Conservation (phyloP, 2,329 filamentous ascomycete genomes). For the Endoconidiophora laricicola region DNA sequence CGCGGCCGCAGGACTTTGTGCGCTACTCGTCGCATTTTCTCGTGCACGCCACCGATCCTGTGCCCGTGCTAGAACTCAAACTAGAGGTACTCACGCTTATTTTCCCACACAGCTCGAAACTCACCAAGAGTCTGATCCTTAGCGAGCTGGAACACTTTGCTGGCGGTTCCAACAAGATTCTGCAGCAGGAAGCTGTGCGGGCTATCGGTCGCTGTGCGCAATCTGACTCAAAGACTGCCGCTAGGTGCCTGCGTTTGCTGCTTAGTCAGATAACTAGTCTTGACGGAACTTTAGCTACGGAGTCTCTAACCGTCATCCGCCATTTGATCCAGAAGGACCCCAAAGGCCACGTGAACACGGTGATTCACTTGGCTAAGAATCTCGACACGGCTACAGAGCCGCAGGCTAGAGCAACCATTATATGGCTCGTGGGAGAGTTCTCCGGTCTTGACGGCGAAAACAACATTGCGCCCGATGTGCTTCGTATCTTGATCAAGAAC, state of each 20-base stretch:
- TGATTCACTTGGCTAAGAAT: slow-evolving; percentile 77
- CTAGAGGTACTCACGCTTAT: slow-evolving; percentile 80
- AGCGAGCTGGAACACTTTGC: slow-evolving; percentile 92
- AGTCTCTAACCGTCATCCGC: slow-evolving; percentile 85
- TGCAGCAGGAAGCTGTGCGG: slow-evolving; percentile 77
- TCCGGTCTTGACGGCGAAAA: slow-evolving; percentile 62
- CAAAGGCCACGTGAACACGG: slow-evolving; percentile 62
- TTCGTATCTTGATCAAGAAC: slow-evolving; percentile 71
- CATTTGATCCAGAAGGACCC: slow-evolving; percentile 91
- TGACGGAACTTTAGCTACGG: slow-evolving; percentile 75
- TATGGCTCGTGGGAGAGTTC: slow-evolving; percentile 95
- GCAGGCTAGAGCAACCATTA: slow-evolving; percentile 79
- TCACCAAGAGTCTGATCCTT: slow-evolving; percentile 71
- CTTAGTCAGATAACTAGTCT: slow-evolving; percentile 76
- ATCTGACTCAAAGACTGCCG: slow-evolving; percentile 50
- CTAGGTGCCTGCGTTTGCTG: slow-evolving; percentile 66
- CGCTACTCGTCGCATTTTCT: slow-evolving; percentile 82
- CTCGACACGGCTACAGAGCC: slow-evolving; percentile 78
- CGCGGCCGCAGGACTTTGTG: slow-evolving; percentile 63
- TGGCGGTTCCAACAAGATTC: slow-evolving; percentile 45
- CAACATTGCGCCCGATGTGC: slow-evolving; percentile 83
- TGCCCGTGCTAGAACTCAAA: slow-evolving; percentile 78
- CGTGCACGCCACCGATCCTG: slow-evolving; percentile 60
- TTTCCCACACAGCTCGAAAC: slow-evolving; percentile 63
- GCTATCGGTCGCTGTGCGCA: slow-evolving; percentile 91